phyloP scores from a whole-genome alignment of 306 rosid species.

The Quercus cerris region DNA sequence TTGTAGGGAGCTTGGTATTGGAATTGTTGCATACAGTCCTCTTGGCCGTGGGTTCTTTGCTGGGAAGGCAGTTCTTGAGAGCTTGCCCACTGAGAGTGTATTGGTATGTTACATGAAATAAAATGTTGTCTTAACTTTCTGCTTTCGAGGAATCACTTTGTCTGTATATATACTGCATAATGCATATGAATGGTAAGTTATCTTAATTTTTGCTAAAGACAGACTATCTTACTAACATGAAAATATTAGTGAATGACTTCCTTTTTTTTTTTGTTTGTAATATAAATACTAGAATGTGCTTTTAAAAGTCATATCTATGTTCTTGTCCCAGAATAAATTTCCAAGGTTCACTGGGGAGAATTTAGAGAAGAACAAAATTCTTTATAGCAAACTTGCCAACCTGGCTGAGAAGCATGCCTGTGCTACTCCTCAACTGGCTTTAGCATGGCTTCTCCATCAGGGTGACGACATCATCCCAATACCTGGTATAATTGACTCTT shows the following conservation, averaged over 20 bases:
- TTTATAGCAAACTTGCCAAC: slow-evolving; percentile 40
- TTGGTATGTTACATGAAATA: slow-evolving; percentile 35
- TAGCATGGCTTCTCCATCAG: slow-evolving; percentile 75
- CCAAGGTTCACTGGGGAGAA: slow-evolving; percentile 67
- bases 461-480: slow-evolving; percentile 61
- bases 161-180: background rate
- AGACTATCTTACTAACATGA: too few species aligned
- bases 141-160: slow-evolving; percentile 3
- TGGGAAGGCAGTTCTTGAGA: slow-evolving; percentile 62
- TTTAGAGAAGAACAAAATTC: slow-evolving; percentile 59
- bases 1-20: slow-evolving; percentile 66
- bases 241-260: too few species aligned
- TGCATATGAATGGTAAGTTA: background rate
- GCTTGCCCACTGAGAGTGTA: slow-evolving; percentile 50
- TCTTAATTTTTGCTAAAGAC: too few species aligned
- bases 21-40: slow-evolving; percentile 69
- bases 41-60: slow-evolving; percentile 75
- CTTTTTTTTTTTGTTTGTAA: too few species aligned
- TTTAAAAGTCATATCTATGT: slow-evolving; percentile 7
- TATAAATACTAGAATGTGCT: background rate
- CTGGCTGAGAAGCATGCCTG: slow-evolving; percentile 53
- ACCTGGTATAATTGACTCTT: slow-evolving; percentile 45
- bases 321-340: slow-evolving; percentile 38
- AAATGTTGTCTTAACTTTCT: slow-evolving; percentile 1
- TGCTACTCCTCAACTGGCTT: slow-evolving; percentile 62